Evolutionary conservation across 768 basidiomycete species (phyloP).

Genomic region (Naganishia vishniacii): DNA sequence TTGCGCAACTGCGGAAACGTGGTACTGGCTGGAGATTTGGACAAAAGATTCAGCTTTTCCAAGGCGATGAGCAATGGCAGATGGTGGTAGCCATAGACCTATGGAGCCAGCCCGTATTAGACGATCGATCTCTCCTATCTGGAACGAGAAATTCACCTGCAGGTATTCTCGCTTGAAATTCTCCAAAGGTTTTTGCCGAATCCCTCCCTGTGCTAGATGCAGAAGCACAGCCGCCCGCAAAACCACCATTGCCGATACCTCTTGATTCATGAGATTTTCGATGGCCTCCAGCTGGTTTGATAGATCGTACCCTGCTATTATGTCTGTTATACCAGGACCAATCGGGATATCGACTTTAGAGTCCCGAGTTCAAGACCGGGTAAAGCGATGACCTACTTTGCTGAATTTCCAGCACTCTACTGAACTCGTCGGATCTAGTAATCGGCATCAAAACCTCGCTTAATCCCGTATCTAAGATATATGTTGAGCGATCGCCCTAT

Average conservation of each 20-base stretch:
- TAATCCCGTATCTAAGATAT: slow-evolving; percentile 71
- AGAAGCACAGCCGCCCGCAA: slow-evolving; percentile 78
- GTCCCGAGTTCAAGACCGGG: background rate
- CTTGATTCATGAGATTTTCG: slow-evolving; percentile 82
- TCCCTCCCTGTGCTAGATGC: slow-evolving; percentile 74
- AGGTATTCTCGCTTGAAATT: slow-evolving; percentile 84
- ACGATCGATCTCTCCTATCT: slow-evolving; percentile 38
- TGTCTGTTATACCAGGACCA: slow-evolving; percentile 55
- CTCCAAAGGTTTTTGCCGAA: slow-evolving; percentile 80
- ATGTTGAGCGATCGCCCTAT: background rate
- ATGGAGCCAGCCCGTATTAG: background rate
- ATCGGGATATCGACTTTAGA: background rate
- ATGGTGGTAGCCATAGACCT: slow-evolving; percentile 61
- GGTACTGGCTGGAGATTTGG: slow-evolving; percentile 64
- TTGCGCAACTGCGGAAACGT: slow-evolving; percentile 70
- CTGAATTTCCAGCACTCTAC: slow-evolving; percentile 86
- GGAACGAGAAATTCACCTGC: slow-evolving; percentile 53
- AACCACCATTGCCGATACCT: slow-evolving; percentile 65
- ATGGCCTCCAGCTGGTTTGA: slow-evolving; percentile 73
- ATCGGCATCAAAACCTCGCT: slow-evolving; percentile 84
- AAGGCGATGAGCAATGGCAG: slow-evolving; percentile 51
- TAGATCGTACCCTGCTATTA: slow-evolving; percentile 87
- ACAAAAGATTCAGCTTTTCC: slow-evolving; percentile 51
- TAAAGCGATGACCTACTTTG: slow-evolving; percentile 61
- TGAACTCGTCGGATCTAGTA: slow-evolving; percentile 81